Conservation (phyloP, 805 yeast genomes). For the Hyphopichia homilentoma region DNA sequence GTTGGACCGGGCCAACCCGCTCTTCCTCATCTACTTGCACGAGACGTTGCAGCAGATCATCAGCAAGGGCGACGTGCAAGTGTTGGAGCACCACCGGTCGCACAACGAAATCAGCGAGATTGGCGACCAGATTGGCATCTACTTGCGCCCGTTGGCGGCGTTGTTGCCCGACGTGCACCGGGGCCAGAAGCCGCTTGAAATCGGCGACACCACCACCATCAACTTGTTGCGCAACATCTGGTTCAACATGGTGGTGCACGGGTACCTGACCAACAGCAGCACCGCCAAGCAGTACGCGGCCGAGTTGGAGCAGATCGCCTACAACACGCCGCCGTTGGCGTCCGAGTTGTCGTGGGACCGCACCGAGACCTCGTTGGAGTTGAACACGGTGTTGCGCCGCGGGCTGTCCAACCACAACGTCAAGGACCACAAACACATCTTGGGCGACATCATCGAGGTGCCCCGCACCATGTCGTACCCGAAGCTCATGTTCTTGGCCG, state of each 20-base stretch:
- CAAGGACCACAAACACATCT: conserved; percentile 65
- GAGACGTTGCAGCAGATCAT: conserved; percentile 67
- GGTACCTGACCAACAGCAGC: conserved; percentile 62
- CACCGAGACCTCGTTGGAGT: conserved; percentile 86
- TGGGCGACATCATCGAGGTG: conserved; percentile 48
- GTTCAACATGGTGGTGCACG: conserved; percentile 93
- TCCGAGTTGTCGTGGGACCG: conserved; percentile 76
- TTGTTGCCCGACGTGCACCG: conserved; percentile 56
- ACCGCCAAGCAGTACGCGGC: conserved; percentile 44
- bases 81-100: conserved; percentile 73
- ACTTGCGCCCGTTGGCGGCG: conserved; percentile 70
- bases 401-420: conserved; percentile 83
- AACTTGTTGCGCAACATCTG: conserved; percentile 80
- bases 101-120: conserved; percentile 66
- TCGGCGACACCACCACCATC: conserved; percentile 46
- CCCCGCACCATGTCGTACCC: conserved; percentile 61
- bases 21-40: conserved; percentile 54
- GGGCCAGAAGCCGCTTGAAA: conserved; percentile 39
- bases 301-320: conserved; percentile 69
- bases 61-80: conserved; percentile 75
- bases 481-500: conserved; percentile 81
- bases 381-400: conserved; percentile 85
- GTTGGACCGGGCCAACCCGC: conserved; percentile 37
- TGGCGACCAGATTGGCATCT: conserved; percentile 63
- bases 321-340: conserved; percentile 83